Base-by-base conservation (phyloP, 345 rosid genomes). In the Viola odorata region DNA sequence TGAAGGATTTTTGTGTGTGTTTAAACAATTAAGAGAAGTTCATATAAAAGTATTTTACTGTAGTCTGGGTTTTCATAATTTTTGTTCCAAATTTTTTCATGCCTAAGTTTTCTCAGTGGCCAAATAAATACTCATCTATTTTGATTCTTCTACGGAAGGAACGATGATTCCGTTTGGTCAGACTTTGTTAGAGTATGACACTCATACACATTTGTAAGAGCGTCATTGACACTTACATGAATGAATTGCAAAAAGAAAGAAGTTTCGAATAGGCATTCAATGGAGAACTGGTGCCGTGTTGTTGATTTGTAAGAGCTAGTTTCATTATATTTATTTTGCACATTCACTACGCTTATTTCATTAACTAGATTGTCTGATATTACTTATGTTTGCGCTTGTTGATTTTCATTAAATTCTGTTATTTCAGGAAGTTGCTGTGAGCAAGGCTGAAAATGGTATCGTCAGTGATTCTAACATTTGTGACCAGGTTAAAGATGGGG, bases 261-360 rank as follows among this genome's bases (percentile, higher is more conserved):
- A 75, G 75, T 66, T 68, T 73, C 69, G 61, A 55, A 80, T 81
- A 77, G 88, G 79, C 84, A 75, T 85, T 78, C 63, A 71, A 59
- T 76, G 83, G 90, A 81, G 69, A 85, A 81, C 82, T 83, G 90
- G 77, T 80, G 91, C 81, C 89, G 78, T 80, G 64, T 80, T 74
- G 69, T 80, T 77, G 78, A 85, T 84, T 90, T 69, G 91, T 88
- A 88, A 90, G 97, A 87, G 77, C 87, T 82, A 74, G 82, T 78
- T 78, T 62, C 68, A 63, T 74, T 54, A 69, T 41, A 50, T 53
- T 51, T 41, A 50, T 59, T 61, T 38, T 66, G 64, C 57, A 55
- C 16, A 9, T 45, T 61, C 44, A 15, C 39, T 76, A 50, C 41
- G 64, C 64, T 36, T 61, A 52, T 57, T 64, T 62, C 17, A 50